Evolutionary conservation across 352 stramenopile species (phyloP), one percentile per base, ranked within the genome.

Genomic region (Globisporangium alternatum): DNA sequence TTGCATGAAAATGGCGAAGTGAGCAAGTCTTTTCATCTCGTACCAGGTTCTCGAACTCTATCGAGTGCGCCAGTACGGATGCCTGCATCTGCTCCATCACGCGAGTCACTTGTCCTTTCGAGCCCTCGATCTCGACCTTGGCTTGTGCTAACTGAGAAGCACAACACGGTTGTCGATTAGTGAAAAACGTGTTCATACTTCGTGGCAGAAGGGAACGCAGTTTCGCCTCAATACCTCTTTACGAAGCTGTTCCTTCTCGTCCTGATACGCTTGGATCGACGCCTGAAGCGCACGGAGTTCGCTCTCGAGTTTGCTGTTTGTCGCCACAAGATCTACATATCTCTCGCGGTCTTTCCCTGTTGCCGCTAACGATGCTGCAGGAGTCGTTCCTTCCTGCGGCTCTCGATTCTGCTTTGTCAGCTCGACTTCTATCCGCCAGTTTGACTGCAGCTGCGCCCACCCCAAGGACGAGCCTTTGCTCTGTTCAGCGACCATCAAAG

Each of bases 401-500:
- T 70, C 52, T 3, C 43, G 17, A 4, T 64, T 41, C 13, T 62
- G 62, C 62, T 69, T 54, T 30, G 41, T 44, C 13, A 57, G 47
- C 25, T 51, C 39, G 6, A 66, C 41, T 49, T 62, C 62, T 49
- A 43, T 66, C 28, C 51, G 66, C 61, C 66, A 72, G 17, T 69
- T 65, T 5, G 43, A 35, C 28, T 69, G 66, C 41, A 72, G 30
- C 28, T 66, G 45, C 25, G 62, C 17, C 66, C 66, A 72, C 5
- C 51, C 51, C 3, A 57, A 6, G 7, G 58, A 66, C 12, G 48
- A 54, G 3, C 49, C 41, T 25, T 74, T 69, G 52, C 33, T 70
- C 55, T 66, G n/a, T 13, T 19, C 65, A 58, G n/a, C 35, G 5
- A 10, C 17, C 39, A 54, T 2, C 7, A 33, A 31, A 3, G 17